Base-by-base conservation (phyloP, 1,284 basidiomycete species). In the Malassezia slooffiae region DNA sequence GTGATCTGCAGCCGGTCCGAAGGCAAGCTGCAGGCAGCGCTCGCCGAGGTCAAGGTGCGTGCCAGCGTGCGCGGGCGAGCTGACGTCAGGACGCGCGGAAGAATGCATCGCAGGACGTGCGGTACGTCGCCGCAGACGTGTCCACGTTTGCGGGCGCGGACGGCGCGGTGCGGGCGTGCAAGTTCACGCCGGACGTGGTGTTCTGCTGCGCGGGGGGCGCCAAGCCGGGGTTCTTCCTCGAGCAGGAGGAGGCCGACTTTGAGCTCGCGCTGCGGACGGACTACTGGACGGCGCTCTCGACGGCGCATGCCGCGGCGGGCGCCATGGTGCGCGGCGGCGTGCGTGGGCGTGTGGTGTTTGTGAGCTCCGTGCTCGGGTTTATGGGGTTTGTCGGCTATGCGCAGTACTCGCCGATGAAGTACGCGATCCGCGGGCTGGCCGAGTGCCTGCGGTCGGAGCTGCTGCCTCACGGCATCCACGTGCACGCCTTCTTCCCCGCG, bases 401-500 rank as follows among this genome's bases (percentile, higher is more conserved):
- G 3, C 77, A 81, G 2, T 96, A 97, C 68, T 74, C 84, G 1
- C 87, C 90, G 0, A 83, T 80, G 36, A 96, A 95, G 70, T 82
- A 83, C 58, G 91, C 91, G 9, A 71, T 95, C 12, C 75, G 88
- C 72, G 89, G 87, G 85, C 77, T 95, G 1, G 85, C 86, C 9
- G 90, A 96, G 57, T 76, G 81, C 0, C 75, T 96, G 15, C 80
- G 84, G 12, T 82, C 79, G 34, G 90, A 96, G 65, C 73, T 90
- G 40, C 72, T 80, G 47, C 73, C 93, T 1, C 86, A 88, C 64
- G 77, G 76, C 41, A 84, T 90, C 63, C 73, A 75, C 33, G 79
- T 90, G 1, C 88, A 91, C 58, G 79, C 88, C 41, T 89, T 81
- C 72, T 83, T 88, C 72, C 88, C 89, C 0, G 79, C 77, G n/a